Percentiles rank a stretch among this genome's conserved stretches.
These are phyloP conservation scores for Saccharomyces pastorianus DNA, from an alignment of 1,139 yeast genomes.

Conservation along the genomic window DNA sequence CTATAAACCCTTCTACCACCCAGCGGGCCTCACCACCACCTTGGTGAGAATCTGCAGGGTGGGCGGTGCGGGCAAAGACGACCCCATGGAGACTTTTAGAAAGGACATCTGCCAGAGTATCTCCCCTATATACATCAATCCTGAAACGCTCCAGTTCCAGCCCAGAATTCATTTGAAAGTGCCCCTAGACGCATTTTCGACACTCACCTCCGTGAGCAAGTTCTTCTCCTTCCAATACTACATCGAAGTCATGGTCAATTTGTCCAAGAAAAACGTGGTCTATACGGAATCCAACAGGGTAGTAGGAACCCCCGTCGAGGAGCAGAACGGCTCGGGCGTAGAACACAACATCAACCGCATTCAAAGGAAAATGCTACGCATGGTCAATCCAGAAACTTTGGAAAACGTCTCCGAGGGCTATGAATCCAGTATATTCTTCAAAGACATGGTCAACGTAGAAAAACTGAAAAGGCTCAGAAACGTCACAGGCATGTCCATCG, in stretches of 20 bases:
- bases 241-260: conserved; percentile 70
- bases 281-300: conserved; percentile 26
- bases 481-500: conserved; percentile 70
- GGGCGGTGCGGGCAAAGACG: conserved; percentile 52
- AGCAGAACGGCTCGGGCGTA: neutral
- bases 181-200: conserved; percentile 82
- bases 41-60: conserved; percentile 74
- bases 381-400: conserved; percentile 9
- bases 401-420: conserved; percentile 8
- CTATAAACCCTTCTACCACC: conserved; percentile 58
- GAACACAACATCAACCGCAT: conserved; percentile 12
- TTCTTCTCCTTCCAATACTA: conserved; percentile 78
- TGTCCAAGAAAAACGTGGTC: conserved; percentile 41
- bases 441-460: conserved; percentile 69
- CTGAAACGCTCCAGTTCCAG: conserved; percentile 48
- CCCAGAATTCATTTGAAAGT: conserved; percentile 58
- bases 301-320: conserved; percentile 7
- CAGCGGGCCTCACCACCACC: conserved; percentile 74
- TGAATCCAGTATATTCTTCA: conserved; percentile 22
- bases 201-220: conserved; percentile 61
- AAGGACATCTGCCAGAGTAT: conserved; percentile 76
- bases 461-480: conserved; percentile 63
- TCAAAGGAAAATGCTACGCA: conserved; percentile 13
- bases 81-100: conserved; percentile 65
- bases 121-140: conserved; percentile 73